Percentiles rank a stretch among this genome's conserved stretches.
Evolutionary conservation across 768 basidiomycete genomes (phyloP).

Genomic region (Astraeus odoratus): DNA sequence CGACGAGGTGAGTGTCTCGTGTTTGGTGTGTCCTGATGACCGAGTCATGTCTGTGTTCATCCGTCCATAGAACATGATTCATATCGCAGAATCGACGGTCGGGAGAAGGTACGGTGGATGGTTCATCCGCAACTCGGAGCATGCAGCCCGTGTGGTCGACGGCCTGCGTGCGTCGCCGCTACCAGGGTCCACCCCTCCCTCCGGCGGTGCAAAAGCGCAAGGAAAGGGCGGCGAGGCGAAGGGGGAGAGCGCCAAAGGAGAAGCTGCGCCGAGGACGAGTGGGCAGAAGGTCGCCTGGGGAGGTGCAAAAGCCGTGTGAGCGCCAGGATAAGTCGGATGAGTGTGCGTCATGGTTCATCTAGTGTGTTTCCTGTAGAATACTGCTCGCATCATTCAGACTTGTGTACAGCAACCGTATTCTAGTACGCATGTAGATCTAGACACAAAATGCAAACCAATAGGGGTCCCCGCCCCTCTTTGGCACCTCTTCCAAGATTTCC

Average conservation of each 20-base stretch:
- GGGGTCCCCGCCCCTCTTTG: too few species aligned
- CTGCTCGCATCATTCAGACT: too few species aligned
- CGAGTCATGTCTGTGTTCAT: background rate
- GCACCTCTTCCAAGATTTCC: too few species aligned
- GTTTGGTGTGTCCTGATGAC: background rate
- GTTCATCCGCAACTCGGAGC: constrained; percentile 95
- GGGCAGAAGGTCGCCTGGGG: constrained; percentile 55
- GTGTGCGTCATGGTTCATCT: background rate
- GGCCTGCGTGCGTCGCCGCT: constrained; percentile 57
- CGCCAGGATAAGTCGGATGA: background rate
- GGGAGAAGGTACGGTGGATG: constrained; percentile 92
- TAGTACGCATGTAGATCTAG: too few species aligned
- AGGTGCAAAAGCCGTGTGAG: constrained; percentile 27
- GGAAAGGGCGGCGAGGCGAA: constrained; percentile 14
- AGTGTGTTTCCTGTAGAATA: too few species aligned
- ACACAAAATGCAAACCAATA: too few species aligned
- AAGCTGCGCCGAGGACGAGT: constrained; percentile 30
- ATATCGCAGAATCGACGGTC: constrained; percentile 91
- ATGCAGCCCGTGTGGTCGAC: constrained; percentile 82
- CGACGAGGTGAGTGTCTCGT: constrained; percentile 59
- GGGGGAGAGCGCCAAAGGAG: constrained; percentile 19
- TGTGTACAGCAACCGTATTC: too few species aligned
- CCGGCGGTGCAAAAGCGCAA: constrained; percentile 6
- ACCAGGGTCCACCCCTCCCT: constrained; percentile 27
- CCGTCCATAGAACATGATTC: constrained; percentile 78